Evolutionary conservation across 2,329 filamentous ascomycete genomes (phyloP), one percentile per base, ranked within the genome.

Genomic region (Leptographium procerum): DNA sequence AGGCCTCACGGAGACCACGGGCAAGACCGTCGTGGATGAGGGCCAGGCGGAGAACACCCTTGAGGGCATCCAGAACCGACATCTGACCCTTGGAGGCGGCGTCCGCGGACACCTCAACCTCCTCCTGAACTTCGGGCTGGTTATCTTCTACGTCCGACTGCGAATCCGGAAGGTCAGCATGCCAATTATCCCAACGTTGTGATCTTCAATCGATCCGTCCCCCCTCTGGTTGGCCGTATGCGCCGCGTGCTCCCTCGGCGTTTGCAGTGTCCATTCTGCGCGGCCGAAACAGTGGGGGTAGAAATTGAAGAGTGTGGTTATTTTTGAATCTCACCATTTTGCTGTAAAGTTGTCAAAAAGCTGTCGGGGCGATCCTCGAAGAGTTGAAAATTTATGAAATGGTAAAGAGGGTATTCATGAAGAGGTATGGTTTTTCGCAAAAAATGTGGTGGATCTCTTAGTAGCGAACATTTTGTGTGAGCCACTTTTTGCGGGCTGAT

Each of bases 101-200:
- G 81, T 96, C 91, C 77, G 88, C 91, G 74, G 87, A 87, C 75
- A 96, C 91, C 80, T 97, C 92, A 78, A 97, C 91, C 83, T 96
- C 94, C 74, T 88, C 84, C 72, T 77, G 75, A 73, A 84, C 91
- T 74, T 89, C 88, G 78, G 89, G 87, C 77, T 86, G 85, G 78
- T 84, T 87, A 79, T 97, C 92, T 96, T 97, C 94, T 97, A 92
- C 92, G 91, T 97, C 92, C 91, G 92, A 97, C 94, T 96, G 34
- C n/a, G 48, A 22, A 13, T 43, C 6, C 19, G 13, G 14, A 31
- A 22, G 5, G 61, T 68, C 64, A 67, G 57, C 62, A 58, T 24
- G 8, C n/a, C 10, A 4, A 10, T 43, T 26, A n/a, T 22, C 16
- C 2, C 31, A 19, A 11, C 9, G 29, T 34, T 29, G 29, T 40